Evolutionary conservation across 1,284 basidiomycete species (phyloP), one percentile per base, ranked within the genome.

Genomic region (Trametes pubescens): DNA sequence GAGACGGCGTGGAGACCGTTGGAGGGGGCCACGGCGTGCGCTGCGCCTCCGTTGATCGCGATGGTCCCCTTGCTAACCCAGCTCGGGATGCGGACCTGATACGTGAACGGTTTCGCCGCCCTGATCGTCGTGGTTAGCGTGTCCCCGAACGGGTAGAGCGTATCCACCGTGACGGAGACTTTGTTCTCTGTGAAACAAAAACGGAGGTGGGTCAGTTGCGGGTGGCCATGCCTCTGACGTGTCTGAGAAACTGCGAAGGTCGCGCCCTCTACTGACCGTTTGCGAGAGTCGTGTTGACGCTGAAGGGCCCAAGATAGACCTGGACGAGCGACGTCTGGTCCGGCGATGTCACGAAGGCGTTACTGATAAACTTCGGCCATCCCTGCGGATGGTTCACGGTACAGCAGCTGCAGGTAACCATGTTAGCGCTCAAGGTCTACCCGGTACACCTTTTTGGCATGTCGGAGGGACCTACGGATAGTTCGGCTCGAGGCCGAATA

Each of bases 341-440:
- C 3, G 83, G 77, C 4, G 84, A 84, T 0, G 78, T 81, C 11
- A 86, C 75, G 73, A 88, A 86, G 1, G 85, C 79, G 69, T 86
- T 86, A n/a, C 82, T 78, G 57, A 85, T 80, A 71, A 88, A 87
- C 70, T 87, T 88, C 1, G 86, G 86, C 81, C 82, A 86, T 43
- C 85, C 85, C 72, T 86, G 86, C 8, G 85, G 85, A 67, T 84
- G 83, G 64, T 87, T 87, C 62, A 87, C 86, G 2, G 85, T 86
- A 74, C 86, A 87, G 72, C 85, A 87, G 2, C 84, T 85, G 59
- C 10, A 4, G 46, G 18, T 14, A 32, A 18, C 21, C 32, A 16
- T 4, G 44, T 21, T 18, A 38, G 29, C 47, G 47, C 16, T 49
- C 13, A 13, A 32, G 47, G 21, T 18, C 29, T 26, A 29, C 26